These are phyloP conservation scores for Kalanchoe fedtschenkoi DNA, from an alignment of 164 flowering plant species.

Conservation along the genomic window DNA sequence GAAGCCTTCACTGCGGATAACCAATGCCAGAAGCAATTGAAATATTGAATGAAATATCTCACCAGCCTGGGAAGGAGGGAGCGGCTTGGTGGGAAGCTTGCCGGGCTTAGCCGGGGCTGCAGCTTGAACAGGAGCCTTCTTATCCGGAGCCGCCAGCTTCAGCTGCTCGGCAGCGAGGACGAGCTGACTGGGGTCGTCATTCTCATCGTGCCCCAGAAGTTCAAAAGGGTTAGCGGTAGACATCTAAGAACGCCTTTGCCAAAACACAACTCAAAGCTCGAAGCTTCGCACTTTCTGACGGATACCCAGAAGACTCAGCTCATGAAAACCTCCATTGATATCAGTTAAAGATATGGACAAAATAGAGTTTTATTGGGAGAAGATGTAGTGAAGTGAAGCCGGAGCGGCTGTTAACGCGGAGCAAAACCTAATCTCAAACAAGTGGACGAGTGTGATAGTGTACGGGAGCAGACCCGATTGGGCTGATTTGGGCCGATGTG, in stretches of 20 bases:
- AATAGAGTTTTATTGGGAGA: too few relatives aligned
- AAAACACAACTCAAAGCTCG: background rate
- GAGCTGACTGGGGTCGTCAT: background rate
- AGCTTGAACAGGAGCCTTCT: too few relatives aligned
- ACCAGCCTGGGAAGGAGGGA: conserved; percentile 1
- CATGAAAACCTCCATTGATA: background rate
- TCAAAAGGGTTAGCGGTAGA: conserved; percentile 2
- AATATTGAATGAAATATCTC: background rate
- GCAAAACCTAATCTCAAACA: too few relatives aligned
- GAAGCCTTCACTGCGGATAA: too few relatives aligned
- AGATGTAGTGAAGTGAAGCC: too few relatives aligned
- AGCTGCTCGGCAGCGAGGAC: background rate
- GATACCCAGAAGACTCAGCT: background rate
- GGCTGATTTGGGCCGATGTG: too few relatives aligned
- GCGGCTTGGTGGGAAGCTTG: conserved; percentile 5
- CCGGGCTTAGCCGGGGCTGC: background rate
- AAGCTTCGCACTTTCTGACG: background rate
- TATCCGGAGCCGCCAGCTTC: background rate
- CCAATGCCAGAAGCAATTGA: too few relatives aligned
- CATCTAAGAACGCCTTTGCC: background rate
- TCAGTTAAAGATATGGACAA: too few relatives aligned
- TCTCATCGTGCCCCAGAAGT: background rate
- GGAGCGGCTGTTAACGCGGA: too few relatives aligned
- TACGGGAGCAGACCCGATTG: too few relatives aligned
- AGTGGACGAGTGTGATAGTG: too few relatives aligned